Percentiles rank a stretch among this genome's conserved stretches.
phyloP scores from a whole-genome alignment of 768 basidiomycete species.

The Pulveroboletus sp. region DNA sequence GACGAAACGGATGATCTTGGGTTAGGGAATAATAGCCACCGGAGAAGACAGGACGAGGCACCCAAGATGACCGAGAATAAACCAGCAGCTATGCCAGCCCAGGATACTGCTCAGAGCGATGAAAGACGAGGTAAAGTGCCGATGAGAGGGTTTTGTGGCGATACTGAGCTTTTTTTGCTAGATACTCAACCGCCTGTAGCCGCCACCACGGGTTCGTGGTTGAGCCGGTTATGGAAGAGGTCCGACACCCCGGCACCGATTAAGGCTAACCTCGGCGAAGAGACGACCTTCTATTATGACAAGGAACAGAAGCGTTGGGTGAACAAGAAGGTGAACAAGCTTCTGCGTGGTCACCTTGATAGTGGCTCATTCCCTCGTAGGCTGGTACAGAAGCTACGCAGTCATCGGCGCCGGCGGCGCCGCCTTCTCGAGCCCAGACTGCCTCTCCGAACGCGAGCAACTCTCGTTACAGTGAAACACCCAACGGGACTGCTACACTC shows the following conservation, averaged over 20 bases:
- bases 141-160: not conserved
- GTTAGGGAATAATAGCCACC: conserved; percentile 67
- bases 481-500: conserved; percentile 13
- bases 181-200: conserved; percentile 21
- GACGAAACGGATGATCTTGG: conserved; percentile 88
- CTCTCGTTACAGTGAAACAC: conserved; percentile 33
- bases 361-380: conserved; percentile 33
- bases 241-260: conserved; percentile 66
- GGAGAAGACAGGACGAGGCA: conserved; percentile 30
- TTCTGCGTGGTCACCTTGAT: not conserved
- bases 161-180: not conserved
- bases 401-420: conserved; percentile 57
- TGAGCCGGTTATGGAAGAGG: conserved; percentile 78
- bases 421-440: conserved; percentile 83
- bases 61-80: conserved; percentile 28
- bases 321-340: conserved; percentile 72
- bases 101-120: conserved; percentile 18
- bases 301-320: conserved; percentile 96
- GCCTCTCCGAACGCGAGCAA: conserved; percentile 64
- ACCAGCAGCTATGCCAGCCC: conserved; percentile 15
- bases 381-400: conserved; percentile 51
- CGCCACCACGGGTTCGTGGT: conserved; percentile 59
- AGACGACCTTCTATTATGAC: conserved; percentile 89
- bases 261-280: conserved; percentile 90
- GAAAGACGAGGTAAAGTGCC: conserved; percentile 32